phyloP scores from a whole-genome alignment of 1,284 basidiomycete species.

The Moesziomyces sp. region DNA sequence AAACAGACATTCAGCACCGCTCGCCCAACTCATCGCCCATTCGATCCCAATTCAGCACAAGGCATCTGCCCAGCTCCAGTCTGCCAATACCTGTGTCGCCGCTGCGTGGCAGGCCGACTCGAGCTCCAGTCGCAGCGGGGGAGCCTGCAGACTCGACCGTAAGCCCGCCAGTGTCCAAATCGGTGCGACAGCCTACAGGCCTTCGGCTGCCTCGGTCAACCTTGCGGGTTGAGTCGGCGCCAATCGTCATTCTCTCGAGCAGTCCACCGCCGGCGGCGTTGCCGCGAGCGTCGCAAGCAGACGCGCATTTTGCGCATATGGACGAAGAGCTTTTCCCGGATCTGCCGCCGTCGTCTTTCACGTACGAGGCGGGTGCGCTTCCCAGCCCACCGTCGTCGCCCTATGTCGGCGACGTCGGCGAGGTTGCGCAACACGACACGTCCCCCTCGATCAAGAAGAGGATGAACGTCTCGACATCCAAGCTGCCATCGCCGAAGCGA shows the following conservation, averaged over 20 bases:
- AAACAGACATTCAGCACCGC: constrained; percentile 4
- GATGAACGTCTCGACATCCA: neutral
- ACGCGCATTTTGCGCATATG: neutral
- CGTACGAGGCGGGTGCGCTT: constrained; percentile 14
- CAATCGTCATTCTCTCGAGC: constrained; percentile 42
- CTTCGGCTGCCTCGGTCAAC: neutral
- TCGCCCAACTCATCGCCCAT: constrained; percentile 29
- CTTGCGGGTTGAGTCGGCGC: constrained; percentile 20
- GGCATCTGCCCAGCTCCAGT: constrained; percentile 22
- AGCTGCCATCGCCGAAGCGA: constrained; percentile 11
- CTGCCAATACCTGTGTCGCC: constrained; percentile 21
- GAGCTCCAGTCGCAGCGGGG: neutral
- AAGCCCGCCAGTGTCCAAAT: neutral
- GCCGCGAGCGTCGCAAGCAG: constrained; percentile 10
- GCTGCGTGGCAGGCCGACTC: neutral
- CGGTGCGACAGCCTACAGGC: too few relatives aligned
- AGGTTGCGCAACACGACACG: neutral
- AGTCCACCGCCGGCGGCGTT: constrained; percentile 32
- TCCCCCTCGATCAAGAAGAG: constrained; percentile 16
- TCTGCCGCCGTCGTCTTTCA: constrained; percentile 24
- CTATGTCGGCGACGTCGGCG: neutral
- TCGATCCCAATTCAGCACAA: constrained; percentile 31
- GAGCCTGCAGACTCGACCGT: too few relatives aligned
- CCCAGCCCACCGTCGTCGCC: constrained; percentile 27
- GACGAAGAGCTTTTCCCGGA: neutral